Evolutionary conservation across 2,329 filamentous ascomycete genomes (phyloP).

Genomic region (Botrytis cinerea): DNA sequence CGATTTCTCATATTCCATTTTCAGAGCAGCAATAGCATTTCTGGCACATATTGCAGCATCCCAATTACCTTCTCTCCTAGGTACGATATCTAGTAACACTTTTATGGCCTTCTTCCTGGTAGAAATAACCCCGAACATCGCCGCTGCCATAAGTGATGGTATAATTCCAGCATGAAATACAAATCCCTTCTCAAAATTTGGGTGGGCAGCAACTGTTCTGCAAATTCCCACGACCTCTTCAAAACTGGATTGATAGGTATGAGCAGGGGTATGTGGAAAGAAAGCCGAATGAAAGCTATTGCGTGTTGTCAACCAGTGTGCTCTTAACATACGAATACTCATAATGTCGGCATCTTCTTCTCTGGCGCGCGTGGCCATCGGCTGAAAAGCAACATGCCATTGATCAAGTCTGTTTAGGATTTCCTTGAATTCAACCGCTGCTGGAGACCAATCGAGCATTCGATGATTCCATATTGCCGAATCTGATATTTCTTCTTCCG

Average conservation of each 20-base stretch:
- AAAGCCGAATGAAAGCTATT: constrained; percentile 18
- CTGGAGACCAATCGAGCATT: not conserved
- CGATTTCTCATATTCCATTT: not conserved
- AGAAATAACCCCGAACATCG: constrained; percentile 1
- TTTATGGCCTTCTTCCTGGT: constrained; percentile 9
- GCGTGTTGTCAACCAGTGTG: constrained; percentile 1
- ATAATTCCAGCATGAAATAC: constrained; percentile 19
- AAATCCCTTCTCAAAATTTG: constrained; percentile 14
- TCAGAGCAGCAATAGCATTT: constrained; percentile 13
- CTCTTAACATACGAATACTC: not conserved
- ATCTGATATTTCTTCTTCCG: not conserved
- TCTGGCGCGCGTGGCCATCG: not conserved
- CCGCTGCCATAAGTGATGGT: not conserved
- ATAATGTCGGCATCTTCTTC: constrained; percentile 6
- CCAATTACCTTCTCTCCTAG: constrained; percentile 22
- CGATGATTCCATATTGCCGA: constrained; percentile 17
- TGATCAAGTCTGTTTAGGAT: constrained; percentile 12
- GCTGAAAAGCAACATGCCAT: constrained; percentile 18
- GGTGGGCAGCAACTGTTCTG: not conserved
- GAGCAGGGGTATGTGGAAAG: constrained; percentile 5
- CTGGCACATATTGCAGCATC: constrained; percentile 10
- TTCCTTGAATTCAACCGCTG: not conserved
- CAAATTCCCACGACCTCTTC: constrained; percentile 13
- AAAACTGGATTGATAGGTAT: not conserved
- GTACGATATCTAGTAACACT: constrained; percentile 17